These are phyloP conservation scores for Strobilomyces dryophilus DNA, from an alignment of 768 basidiomycete genomes.

Conservation along the genomic window DNA sequence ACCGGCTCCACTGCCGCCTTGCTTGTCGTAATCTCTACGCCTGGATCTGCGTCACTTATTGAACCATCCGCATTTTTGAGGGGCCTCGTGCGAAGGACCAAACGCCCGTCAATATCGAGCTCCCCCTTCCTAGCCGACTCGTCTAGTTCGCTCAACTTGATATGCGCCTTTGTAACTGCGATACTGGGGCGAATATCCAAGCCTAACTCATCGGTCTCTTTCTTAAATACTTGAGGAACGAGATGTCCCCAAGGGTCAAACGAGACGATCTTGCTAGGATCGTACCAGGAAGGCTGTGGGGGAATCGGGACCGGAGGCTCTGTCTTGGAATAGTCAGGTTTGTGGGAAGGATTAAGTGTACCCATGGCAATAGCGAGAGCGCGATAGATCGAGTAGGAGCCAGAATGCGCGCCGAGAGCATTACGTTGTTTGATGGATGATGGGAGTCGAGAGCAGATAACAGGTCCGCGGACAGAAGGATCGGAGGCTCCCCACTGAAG, in stretches of 20 bases:
- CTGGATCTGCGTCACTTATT: slow-evolving; percentile 53
- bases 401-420: slow-evolving; percentile 90
- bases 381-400: slow-evolving; percentile 92
- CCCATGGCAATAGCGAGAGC: slow-evolving; percentile 92
- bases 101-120: slow-evolving; percentile 73
- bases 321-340: slow-evolving; percentile 77
- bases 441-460: slow-evolving; percentile 84
- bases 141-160: slow-evolving; percentile 94
- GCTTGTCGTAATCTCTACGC: slow-evolving; percentile 83
- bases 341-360: slow-evolving; percentile 70
- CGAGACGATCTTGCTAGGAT: slow-evolving; percentile 77
- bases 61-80: slow-evolving; percentile 62
- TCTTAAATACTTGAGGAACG: slow-evolving; percentile 65
- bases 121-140: slow-evolving; percentile 70
- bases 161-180: slow-evolving; percentile 86
- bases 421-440: slow-evolving; percentile 86
- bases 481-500: slow-evolving; percentile 78
- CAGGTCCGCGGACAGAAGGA: slow-evolving; percentile 69
- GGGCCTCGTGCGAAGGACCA: slow-evolving; percentile 69
- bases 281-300: slow-evolving; percentile 73
- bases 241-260: slow-evolving; percentile 95
- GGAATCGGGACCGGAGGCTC: slow-evolving; percentile 82
- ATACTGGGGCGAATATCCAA: slow-evolving; percentile 91
- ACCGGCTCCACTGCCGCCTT: slow-evolving; percentile 97
- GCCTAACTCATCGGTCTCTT: slow-evolving; percentile 57